These are phyloP conservation scores for Tetracentron sinense DNA, from an alignment of 164 flowering plant species.

Conservation along the genomic window DNA sequence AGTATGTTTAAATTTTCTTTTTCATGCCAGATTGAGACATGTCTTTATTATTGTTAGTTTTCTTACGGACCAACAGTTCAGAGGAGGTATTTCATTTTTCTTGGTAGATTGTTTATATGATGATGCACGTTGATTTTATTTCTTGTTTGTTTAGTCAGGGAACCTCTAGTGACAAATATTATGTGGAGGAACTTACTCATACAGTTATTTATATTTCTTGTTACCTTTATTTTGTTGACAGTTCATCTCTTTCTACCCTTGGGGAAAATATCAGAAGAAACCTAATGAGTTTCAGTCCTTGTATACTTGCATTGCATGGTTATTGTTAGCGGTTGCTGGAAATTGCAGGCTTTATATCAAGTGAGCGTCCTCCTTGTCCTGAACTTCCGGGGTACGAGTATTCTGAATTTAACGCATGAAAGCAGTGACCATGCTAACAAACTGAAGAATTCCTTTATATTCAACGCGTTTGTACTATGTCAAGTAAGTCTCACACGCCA, in stretches of 20 bases:
- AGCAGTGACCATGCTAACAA: constrained; percentile 31
- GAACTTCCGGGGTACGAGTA: constrained; percentile 55
- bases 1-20: no score
- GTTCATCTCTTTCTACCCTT: no score
- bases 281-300: no score
- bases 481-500: constrained; percentile 47
- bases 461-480: constrained; percentile 86
- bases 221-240: no score
- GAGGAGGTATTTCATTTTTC: not conserved
- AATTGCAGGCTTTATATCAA: constrained; percentile 84
- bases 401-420: constrained; percentile 39
- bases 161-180: constrained; percentile 86
- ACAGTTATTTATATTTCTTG: no score
- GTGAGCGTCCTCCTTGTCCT: constrained; percentile 74
- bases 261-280: no score
- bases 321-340: no score
- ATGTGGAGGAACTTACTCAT: constrained; percentile 95
- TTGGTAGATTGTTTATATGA: not conserved
- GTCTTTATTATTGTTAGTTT: no score
- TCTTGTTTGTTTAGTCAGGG: constrained; percentile 49
- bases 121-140: not conserved
- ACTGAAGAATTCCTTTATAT: constrained; percentile 80
- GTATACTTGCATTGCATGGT: no score
- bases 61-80: no score
- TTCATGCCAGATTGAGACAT: no score